These are phyloP conservation scores for Paraphaeosphaeria sporulosa DNA, from an alignment of 2,329 filamentous ascomycete species.

Conservation along the genomic window DNA sequence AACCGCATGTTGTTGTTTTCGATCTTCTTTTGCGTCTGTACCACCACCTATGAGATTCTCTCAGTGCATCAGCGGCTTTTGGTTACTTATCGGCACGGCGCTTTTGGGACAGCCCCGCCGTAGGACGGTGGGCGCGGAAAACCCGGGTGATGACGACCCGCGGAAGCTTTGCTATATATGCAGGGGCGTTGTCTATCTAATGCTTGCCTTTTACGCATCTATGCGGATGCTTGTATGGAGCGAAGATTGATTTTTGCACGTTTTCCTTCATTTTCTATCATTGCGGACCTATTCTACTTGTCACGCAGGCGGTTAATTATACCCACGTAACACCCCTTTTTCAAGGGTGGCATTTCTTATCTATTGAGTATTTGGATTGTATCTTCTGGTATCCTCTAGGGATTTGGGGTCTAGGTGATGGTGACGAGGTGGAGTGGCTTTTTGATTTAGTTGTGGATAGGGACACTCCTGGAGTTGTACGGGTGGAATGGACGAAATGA, in stretches of 20 bases:
- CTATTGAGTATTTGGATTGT: not conserved
- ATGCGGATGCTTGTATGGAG: not conserved
- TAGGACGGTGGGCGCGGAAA: slow-evolving; percentile 7
- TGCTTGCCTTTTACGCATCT: not conserved
- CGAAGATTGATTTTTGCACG: not conserved
- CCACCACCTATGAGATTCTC: not conserved
- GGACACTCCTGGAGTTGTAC: too few relatives aligned
- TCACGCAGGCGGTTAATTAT: slow-evolving; percentile 6
- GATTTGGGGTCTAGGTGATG: not conserved
- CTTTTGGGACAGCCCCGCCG: not conserved
- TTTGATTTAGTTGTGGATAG: too few relatives aligned
- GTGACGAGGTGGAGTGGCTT: not conserved
- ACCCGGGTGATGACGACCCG: not conserved
- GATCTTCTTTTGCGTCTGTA: not conserved
- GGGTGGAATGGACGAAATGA: not conserved
- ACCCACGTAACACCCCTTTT: slow-evolving; percentile 9
- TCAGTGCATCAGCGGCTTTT: slow-evolving; percentile 1
- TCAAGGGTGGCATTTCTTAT: not conserved
- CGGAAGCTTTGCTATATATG: not conserved
- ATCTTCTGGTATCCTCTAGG: not conserved
- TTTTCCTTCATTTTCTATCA: not conserved
- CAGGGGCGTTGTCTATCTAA: slow-evolving; percentile 2
- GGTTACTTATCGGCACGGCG: slow-evolving; percentile 5
- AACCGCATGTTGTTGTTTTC: not conserved
- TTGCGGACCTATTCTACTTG: not conserved